Evolutionary conservation across 371 early-diverging fungal species (phyloP), one percentile per base, ranked within the genome.

Genomic region (Mucor sp.): DNA sequence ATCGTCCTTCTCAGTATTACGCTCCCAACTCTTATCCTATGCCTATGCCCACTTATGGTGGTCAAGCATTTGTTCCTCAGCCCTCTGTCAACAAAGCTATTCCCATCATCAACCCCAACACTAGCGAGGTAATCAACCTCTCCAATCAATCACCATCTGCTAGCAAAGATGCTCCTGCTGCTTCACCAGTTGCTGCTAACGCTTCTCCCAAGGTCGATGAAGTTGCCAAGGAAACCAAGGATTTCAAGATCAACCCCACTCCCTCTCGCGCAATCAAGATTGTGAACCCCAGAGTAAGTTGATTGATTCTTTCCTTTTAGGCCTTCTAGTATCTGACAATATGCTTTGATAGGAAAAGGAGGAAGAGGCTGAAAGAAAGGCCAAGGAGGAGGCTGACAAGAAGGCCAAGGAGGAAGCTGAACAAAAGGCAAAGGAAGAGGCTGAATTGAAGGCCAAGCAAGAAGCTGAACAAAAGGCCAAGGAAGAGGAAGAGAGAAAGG

Each of bases 71-170:
- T 67, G 79, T 82, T 11, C 84, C 82, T 63, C 76, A 77, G 59
- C 81, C 78, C 41, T 80, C 74, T 58, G 73, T 65, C 15, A 83
- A 75, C 58, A 86, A 78, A 66, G 82, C 85, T n/a, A 89, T 91
- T 65, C 83, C 84, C 53, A 94, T 94, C 69, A 87, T 90, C 58
- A 85, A 93, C 69, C 95, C 95, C 0, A 80, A 83, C 4, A 92
- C 92, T 30, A 88, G 84, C 70, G 78, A 88, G 62, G 89, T 89
- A 56, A 84, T 67, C 84, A 88, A 69, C 74, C 88, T 25, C 41
- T 63, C 59, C 27, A 23, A 28, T 21, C 62, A 60, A 60, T 27
- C 50, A 12, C 8, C 41, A 25, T 39, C 53, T 67, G 70, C 72
- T 71, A 14, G 58, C 69, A 61, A 76, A 63, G 59, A 77, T 5